Evolutionary conservation across 495 filamentous ascomycete species (phyloP), one percentile per base, ranked within the genome.

Genomic region (Bathelium albidoporum): DNA sequence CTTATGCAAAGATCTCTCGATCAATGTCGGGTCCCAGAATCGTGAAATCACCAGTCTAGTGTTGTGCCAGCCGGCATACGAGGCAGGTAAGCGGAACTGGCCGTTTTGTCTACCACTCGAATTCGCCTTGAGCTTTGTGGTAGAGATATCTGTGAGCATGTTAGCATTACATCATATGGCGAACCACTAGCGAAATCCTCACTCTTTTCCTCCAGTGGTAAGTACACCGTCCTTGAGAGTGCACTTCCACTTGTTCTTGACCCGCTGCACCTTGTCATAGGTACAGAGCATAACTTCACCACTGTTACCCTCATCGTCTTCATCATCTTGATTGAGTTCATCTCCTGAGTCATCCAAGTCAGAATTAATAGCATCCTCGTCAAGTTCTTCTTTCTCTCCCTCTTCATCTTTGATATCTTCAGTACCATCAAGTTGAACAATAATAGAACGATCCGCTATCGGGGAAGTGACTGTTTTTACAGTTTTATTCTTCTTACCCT

Each of bases 231-330:
- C 94, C 79, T 97, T 97, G 61, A 99, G 82, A 4, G 89, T 89
- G 77, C 94, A 99, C 86, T 99, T 99, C 94, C 94, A 99, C 87
- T 97, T 99, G 75, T 97, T 99, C 86, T 99, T 99, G 64, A 97
- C 95, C 59, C 94, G 82, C 75, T 97, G 92, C 22, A 99, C 94
- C 79, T 99, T 99, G 79, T 99, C 94, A 72, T 98, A 98, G 70
- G 94, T 96, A 79, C 94, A 98, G 43, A 97, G 66, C 61, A 70
- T 97, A 74, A 94, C 89, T 65, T 95, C 87, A 1, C 84, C 85
- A 64, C 75, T 77, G 81, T 68, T 64, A 9, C 58, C 65, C 28
- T 18, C 18, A 10, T 44, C 32, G 12, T 69, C 69, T 14, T 71
- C 81, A 20, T 92, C 87, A 61, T 96, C 92, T 11, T 89, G 85